Percentiles rank a stretch among this genome's conserved stretches.
Evolutionary conservation across 164 flowering plant species (phyloP).

Genomic region (Annona squamosa): DNA sequence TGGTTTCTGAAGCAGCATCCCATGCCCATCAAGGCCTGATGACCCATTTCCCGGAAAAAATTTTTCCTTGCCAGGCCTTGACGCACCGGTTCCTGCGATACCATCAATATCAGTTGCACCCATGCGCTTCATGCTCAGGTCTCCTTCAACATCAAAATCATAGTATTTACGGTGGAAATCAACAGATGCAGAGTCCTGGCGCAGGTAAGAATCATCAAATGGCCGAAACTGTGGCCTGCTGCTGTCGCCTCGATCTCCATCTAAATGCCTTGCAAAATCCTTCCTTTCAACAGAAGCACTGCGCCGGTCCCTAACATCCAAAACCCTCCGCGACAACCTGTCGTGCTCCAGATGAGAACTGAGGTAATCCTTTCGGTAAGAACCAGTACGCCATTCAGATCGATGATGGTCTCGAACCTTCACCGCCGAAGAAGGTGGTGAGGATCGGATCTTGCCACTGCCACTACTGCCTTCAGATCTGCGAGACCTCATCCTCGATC

Average conservation of each 20-base stretch:
- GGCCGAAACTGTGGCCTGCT: not conserved
- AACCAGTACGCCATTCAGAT: constrained; percentile 6
- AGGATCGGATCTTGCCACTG: constrained; percentile 5
- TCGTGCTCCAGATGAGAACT: constrained; percentile 8
- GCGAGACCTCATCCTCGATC: constrained; percentile 7
- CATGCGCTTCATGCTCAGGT: constrained; percentile 3
- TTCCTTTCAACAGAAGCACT: constrained; percentile 18
- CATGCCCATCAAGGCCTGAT: constrained; percentile 16
- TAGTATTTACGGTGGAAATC: constrained; percentile 18
- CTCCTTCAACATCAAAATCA: constrained; percentile 6
- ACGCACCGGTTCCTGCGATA: not conserved
- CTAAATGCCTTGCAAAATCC: constrained; percentile 15
- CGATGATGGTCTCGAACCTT: constrained; percentile 8
- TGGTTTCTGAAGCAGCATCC: constrained; percentile 15
- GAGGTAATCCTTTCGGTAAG: constrained; percentile 2
- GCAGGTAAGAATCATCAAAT: constrained; percentile 12
- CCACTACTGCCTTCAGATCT: not conserved
- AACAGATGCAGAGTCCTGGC: constrained; percentile 6
- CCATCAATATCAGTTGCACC: constrained; percentile 2
- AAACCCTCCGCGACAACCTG: constrained; percentile 6
- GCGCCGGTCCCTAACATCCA: constrained; percentile 5
- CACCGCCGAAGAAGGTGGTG: constrained; percentile 5
- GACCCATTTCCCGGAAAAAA: constrained; percentile 11
- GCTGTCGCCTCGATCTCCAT: constrained; percentile 5
- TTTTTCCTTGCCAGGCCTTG: constrained; percentile 15